Conservation (phyloP, 331 rosid species). For the Quercus tomentella region DNA sequence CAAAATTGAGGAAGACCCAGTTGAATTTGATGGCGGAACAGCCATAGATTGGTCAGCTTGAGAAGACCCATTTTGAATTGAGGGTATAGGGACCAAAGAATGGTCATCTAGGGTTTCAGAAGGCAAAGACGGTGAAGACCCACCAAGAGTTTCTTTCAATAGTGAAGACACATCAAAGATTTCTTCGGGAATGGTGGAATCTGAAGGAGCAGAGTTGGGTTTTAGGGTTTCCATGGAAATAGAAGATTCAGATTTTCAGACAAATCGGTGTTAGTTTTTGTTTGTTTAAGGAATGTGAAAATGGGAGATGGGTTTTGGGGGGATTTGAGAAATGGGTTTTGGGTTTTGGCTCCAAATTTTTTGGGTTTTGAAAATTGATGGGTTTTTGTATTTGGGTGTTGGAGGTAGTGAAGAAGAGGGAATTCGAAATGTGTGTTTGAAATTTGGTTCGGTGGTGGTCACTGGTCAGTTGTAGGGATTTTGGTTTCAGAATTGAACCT, state of each 20-base stretch:
- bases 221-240: conserved; percentile 18
- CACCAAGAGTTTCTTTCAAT: neutral
- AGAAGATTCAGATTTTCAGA: neutral
- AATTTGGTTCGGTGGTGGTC: neutral
- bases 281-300: neutral
- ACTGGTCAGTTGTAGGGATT: neutral
- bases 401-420: conserved; percentile 6
- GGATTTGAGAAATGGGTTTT: neutral
- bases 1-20: neutral
- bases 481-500: neutral
- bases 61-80: neutral
- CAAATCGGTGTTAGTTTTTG: neutral
- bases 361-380: conserved; percentile 14
- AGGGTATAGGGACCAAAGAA: conserved; percentile 6
- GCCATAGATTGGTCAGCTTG: conserved; percentile 14
- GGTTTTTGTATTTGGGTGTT: neutral
- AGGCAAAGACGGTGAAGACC: conserved; percentile 1
- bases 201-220: neutral
- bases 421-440: conserved; percentile 7
- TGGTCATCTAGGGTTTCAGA: conserved; percentile 1
- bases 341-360: neutral
- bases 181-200: neutral
- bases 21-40: neutral
- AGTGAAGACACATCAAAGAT: neutral
- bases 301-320: neutral